phyloP scores from a whole-genome alignment of 176 grass and related monocot species.

The Themeda triandra region DNA sequence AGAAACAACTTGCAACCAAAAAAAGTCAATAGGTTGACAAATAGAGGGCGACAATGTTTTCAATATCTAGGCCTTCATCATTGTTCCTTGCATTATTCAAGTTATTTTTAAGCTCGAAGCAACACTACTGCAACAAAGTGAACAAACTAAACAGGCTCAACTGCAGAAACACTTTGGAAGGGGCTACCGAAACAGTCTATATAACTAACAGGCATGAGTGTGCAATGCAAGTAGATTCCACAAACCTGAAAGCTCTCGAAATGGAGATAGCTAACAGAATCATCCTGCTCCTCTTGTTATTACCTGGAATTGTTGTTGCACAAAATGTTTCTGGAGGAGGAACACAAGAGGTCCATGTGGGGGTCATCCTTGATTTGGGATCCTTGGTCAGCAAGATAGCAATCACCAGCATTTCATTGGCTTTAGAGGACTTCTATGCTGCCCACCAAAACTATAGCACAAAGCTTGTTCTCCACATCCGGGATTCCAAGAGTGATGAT shows the following conservation, averaged over 20 bases:
- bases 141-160: neutral
- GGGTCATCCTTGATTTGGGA: slow-evolving; percentile 46
- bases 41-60: neutral
- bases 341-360: slow-evolving; percentile 23
- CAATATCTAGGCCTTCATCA: neutral
- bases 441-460: slow-evolving; percentile 31
- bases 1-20: neutral
- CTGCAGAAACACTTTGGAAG: neutral
- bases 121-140: neutral
- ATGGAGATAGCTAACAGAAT: slow-evolving; percentile 2
- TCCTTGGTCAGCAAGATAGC: slow-evolving; percentile 40
- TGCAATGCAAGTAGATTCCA: neutral
- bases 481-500: slow-evolving; percentile 39
- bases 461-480: slow-evolving; percentile 35
- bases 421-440: slow-evolving; percentile 61
- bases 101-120: slow-evolving; percentile 4
- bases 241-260: neutral
- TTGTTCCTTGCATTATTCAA: neutral
- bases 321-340: neutral
- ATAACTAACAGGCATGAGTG: neutral
- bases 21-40: neutral
- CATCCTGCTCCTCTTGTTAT: slow-evolving; percentile 4
- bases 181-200: neutral
- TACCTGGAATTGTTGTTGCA: neutral
- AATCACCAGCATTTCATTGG: slow-evolving; percentile 46